phyloP scores from a whole-genome alignment of 805 yeast genomes.

The Saturnispora dispora region DNA sequence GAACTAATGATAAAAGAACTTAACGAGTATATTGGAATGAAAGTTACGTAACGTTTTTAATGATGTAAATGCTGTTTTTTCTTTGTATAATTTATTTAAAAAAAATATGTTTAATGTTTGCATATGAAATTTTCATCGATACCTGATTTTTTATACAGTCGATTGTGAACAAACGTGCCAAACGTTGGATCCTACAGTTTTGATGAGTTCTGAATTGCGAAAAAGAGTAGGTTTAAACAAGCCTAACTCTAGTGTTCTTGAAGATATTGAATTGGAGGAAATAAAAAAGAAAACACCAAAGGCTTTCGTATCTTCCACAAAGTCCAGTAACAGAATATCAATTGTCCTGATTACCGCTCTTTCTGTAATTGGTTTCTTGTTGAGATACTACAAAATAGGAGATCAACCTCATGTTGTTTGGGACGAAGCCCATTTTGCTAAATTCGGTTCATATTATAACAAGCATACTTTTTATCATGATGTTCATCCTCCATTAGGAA shows the following conservation, averaged over 20 bases:
- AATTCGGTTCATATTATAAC: constrained; percentile 72
- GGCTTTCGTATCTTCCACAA: neutral
- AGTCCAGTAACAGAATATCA: neutral
- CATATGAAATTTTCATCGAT: neutral
- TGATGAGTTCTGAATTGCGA: neutral
- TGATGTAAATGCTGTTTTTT: neutral
- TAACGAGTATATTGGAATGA: neutral
- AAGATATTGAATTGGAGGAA: neutral
- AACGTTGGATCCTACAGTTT: neutral
- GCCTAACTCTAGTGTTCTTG: neutral
- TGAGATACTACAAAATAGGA: constrained; percentile 47
- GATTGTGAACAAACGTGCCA: neutral
- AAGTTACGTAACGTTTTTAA: neutral
- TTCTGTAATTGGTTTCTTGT: constrained; percentile 1
- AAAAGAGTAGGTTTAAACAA: neutral
- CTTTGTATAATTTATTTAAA: neutral
- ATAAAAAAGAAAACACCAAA: neutral
- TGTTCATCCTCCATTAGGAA: constrained; percentile 84
- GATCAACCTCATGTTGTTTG: constrained; percentile 74
- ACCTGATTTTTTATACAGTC: neutral
- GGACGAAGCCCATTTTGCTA: constrained; percentile 97
- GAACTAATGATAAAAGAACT: neutral
- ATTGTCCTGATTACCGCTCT: neutral
- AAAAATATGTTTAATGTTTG: neutral
- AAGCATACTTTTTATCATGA: constrained; percentile 77